phyloP scores from a whole-genome alignment of 2,329 filamentous ascomycete species.

The Talaromyces marneffei region DNA sequence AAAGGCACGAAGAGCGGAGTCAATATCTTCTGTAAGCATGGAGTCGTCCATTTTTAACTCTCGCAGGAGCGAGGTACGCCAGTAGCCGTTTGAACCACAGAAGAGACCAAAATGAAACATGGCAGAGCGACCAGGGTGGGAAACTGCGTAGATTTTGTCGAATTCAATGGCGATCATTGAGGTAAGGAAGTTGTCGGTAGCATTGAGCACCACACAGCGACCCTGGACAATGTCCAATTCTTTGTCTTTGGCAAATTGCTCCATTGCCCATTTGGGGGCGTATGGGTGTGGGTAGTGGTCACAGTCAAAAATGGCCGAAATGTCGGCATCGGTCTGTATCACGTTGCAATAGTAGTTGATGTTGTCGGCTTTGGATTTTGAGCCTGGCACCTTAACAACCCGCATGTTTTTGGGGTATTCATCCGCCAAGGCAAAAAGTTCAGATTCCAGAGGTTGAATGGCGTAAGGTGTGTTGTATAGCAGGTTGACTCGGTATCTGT shows the following conservation, averaged over 20 bases:
- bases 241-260: conserved; percentile 40
- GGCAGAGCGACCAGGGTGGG: conserved; percentile 43
- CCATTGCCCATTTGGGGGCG: conserved; percentile 45
- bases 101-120: conserved; percentile 48
- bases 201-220: conserved; percentile 46
- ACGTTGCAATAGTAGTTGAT: conserved; percentile 45
- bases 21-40: conserved; percentile 49
- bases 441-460: conserved; percentile 43
- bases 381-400: conserved; percentile 45
- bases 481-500: conserved; percentile 45
- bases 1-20: conserved; percentile 44
- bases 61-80: conserved; percentile 40
- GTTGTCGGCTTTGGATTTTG: conserved; percentile 48
- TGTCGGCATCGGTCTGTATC: conserved; percentile 38
- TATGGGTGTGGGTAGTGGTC: conserved; percentile 49
- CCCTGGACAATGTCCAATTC: conserved; percentile 47
- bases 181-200: conserved; percentile 39
- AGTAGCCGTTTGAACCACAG: conserved; percentile 47
- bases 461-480: conserved; percentile 46
- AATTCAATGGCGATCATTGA: conserved; percentile 48
- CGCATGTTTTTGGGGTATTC: conserved; percentile 36
- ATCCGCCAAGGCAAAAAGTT: conserved; percentile 34
- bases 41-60: conserved; percentile 47
- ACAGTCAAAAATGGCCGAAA: conserved; percentile 47
- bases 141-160: conserved; percentile 49